Percentiles rank a stretch among this genome's conserved stretches.
Evolutionary conservation across 176 grass and related monocot genomes (phyloP).

Genomic region (Musa acuminata): DNA sequence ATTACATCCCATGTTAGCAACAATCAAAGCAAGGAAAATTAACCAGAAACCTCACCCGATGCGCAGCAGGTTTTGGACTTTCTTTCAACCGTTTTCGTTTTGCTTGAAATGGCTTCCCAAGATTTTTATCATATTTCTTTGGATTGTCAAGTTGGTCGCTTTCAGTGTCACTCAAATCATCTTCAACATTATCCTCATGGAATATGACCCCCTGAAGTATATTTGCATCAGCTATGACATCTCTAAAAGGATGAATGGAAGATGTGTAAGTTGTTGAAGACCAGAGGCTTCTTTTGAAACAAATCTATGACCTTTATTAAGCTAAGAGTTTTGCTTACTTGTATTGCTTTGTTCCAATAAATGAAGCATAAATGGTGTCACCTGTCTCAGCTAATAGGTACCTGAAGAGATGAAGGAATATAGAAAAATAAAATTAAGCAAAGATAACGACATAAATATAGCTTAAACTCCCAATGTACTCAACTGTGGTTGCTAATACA

Average conservation of each 20-base stretch:
- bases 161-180: constrained; percentile 36
- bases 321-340: constrained; percentile 38
- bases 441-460: background rate
- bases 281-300: background rate
- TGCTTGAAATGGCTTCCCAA: constrained; percentile 37
- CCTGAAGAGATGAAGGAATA: constrained; percentile 35
- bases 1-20: constrained; percentile 9
- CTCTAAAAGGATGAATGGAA: constrained; percentile 38
- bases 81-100: constrained; percentile 50
- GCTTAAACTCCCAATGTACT: background rate
- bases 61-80: constrained; percentile 70
- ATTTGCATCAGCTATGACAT: constrained; percentile 93
- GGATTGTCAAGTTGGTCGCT: constrained; percentile 32
- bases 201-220: constrained; percentile 95
- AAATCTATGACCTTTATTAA: background rate
- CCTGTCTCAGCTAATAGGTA: constrained; percentile 93
- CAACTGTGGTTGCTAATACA: background rate
- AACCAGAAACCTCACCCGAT: constrained; percentile 44
- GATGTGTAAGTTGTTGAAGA: constrained; percentile 21
- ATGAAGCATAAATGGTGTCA: constrained; percentile 85
- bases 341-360: constrained; percentile 90
- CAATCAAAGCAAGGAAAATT: background rate
- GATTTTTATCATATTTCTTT: constrained; percentile 40
- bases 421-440: background rate
- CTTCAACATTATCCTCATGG: constrained; percentile 47